These are phyloP conservation scores for Panicum miliaceum DNA, from an alignment of 176 grass and related monocot genomes.

Conservation along the genomic window DNA sequence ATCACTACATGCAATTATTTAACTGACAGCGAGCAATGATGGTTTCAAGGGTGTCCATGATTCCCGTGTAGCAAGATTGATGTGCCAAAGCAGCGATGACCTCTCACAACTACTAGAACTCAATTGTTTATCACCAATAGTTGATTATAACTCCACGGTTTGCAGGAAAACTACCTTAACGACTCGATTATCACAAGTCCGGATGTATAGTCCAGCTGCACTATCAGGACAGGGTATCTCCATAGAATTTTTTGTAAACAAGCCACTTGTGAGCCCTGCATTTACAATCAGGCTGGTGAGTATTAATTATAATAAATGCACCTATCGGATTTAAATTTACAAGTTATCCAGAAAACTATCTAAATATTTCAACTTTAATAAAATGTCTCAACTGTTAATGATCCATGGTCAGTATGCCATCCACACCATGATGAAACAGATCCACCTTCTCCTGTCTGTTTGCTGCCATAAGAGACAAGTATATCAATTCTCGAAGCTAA, in stretches of 20 bases:
- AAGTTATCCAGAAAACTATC: background rate
- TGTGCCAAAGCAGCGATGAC: background rate
- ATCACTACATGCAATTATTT: slow-evolving; percentile 1
- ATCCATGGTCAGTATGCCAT: slow-evolving; percentile 94
- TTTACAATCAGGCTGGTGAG: slow-evolving; percentile 7
- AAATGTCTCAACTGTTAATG: slow-evolving; percentile 70
- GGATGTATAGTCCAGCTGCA: slow-evolving; percentile 82
- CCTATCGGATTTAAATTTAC: slow-evolving; percentile 4
- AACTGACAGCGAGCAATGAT: background rate
- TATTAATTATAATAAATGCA: slow-evolving; percentile 31
- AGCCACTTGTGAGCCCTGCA: slow-evolving; percentile 88
- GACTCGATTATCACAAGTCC: slow-evolving; percentile 69
- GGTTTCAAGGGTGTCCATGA: background rate
- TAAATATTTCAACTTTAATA: slow-evolving; percentile 16
- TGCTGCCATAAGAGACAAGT: slow-evolving; percentile 47
- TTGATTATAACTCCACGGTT: background rate
- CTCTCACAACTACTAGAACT: background rate
- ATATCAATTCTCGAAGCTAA: background rate
- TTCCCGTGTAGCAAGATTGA: background rate
- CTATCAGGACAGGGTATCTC: slow-evolving; percentile 88
- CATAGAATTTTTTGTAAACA: slow-evolving; percentile 76
- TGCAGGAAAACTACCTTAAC: slow-evolving; percentile 64
- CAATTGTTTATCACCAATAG: background rate
- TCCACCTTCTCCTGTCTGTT: slow-evolving; percentile 43
- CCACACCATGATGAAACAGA: slow-evolving; percentile 95